These are phyloP conservation scores for Microcera coccophila DNA, from an alignment of 2,329 filamentous ascomycete genomes.

Conservation along the genomic window DNA sequence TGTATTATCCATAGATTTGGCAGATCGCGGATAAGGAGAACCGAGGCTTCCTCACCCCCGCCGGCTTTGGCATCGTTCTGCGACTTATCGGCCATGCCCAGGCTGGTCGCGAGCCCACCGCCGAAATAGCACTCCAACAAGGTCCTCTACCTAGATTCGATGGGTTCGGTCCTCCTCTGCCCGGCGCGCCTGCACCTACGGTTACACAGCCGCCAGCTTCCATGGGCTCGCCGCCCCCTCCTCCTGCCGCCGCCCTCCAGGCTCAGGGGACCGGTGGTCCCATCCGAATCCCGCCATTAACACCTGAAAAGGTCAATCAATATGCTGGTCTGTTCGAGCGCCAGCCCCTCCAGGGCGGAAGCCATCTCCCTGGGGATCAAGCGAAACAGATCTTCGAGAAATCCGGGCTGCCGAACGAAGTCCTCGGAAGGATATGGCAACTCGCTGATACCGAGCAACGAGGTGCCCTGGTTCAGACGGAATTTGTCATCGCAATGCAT, in stretches of 20 bases:
- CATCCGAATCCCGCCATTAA: constrained; percentile 83
- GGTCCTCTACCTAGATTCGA: constrained; percentile 93
- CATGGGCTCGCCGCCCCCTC: constrained; percentile 42
- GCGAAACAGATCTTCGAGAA: constrained; percentile 95
- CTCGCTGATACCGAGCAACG: constrained; percentile 91
- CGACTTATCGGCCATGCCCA: constrained; percentile 95
- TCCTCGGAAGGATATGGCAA: constrained; percentile 93
- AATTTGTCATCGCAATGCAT: constrained; percentile 99
- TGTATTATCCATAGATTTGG: constrained; percentile 69
- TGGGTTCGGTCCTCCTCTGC: constrained; percentile 52
- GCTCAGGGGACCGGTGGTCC: constrained; percentile 62
- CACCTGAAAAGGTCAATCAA: constrained; percentile 82
- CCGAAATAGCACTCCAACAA: constrained; percentile 77
- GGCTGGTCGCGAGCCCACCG: constrained; percentile 73
- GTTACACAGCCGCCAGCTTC: constrained; percentile 41
- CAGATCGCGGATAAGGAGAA: constrained; percentile 98
- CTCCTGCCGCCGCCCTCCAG: constrained; percentile 50
- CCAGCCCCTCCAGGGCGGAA: constrained; percentile 66
- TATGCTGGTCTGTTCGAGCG: constrained; percentile 89
- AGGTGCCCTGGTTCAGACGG: constrained; percentile 77
- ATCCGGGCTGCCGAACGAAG: constrained; percentile 82
- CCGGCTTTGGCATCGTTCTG: constrained; percentile 89
- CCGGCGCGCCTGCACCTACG: constrained; percentile 29
- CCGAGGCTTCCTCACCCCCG: constrained; percentile 84
- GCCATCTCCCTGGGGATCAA: constrained; percentile 73